Base-by-base conservation (phyloP, 257 asterid species). In the Verbascum thapsus region DNA sequence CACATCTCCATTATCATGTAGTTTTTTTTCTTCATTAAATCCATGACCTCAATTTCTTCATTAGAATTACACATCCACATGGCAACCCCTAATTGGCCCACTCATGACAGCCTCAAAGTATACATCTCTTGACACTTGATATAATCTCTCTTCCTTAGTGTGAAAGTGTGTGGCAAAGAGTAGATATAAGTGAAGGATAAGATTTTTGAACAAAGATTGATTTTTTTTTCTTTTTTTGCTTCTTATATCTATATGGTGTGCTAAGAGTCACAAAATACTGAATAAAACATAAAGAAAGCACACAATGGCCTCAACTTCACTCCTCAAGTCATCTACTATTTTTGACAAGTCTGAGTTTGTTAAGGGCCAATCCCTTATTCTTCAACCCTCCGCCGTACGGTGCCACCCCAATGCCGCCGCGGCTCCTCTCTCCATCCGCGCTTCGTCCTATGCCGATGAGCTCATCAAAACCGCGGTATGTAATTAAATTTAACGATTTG, bases 231-330 rank as follows among this genome's bases (percentile, higher is more conserved):
- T 49, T 15, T 19, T 37, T 48, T 50, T 16, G 44, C 40, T 34
- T 20, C 50, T 49, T 15, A 26, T 67, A 38, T 61, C 38, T 26
- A n/a, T n/a, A n/a, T n/a, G 32, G 3, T 40, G 67, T 17, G 58
- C 8, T 12, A 37, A 62, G 38, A 55, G 53, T 23, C 44, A 17
- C 49, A n/a, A 16, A 10, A 26, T 2, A 47, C 34, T 19, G 16
- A 4, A 51, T 17, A 13, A 1, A 13, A 16, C 16, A 22, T 1
- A 26, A 1, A 26, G 32, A 26, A 51, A 13, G 15, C n/a, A 8
- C n/a, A 8, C 16, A 54, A 82, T 82, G 85, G 88, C 85, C 63
- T 76, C 83, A 45, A 81, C 83, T 22, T 79, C 88, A 66, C 81
- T 82, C 56, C 81, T 82, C 44, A 82, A 79, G 74, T 69, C 83